Conservation (phyloP, 805 yeast species). For the Wickerhamomyces bovis region DNA sequence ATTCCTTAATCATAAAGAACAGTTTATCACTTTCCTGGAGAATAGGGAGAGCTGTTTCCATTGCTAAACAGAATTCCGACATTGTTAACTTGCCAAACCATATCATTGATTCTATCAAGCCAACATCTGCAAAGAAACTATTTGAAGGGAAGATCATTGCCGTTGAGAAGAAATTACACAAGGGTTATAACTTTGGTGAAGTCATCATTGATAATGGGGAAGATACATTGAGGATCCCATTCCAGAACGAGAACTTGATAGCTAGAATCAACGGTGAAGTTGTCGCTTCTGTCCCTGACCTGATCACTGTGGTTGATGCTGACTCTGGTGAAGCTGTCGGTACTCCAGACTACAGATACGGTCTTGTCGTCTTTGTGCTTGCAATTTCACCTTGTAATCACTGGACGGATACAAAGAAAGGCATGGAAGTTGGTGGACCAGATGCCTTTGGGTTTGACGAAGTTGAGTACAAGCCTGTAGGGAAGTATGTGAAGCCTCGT, state of each 20-base stretch:
- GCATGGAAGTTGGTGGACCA: conserved; percentile 38
- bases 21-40: conserved; percentile 41
- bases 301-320: conserved; percentile 36
- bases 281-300: conserved; percentile 40
- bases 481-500: conserved; percentile 29
- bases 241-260: conserved; percentile 42
- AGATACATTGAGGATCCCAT: conserved; percentile 32
- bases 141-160: conserved; percentile 39
- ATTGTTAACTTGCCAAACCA: conserved; percentile 29
- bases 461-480: conserved; percentile 31
- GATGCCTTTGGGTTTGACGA: conserved; percentile 27
- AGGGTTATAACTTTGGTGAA: conserved; percentile 42
- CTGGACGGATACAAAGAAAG: conserved; percentile 27
- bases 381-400: conserved; percentile 31
- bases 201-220: conserved; percentile 25
- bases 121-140: conserved; percentile 23
- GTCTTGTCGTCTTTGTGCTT: conserved; percentile 36
- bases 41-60: conserved; percentile 37
- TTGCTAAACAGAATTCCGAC: conserved; percentile 33
- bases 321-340: conserved; percentile 45
- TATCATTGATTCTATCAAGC: conserved; percentile 34
- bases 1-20: conserved; percentile 27
- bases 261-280: conserved; percentile 27
- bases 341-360: conserved; percentile 43
- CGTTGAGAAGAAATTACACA: conserved; percentile 34